Evolutionary conservation across 176 grass and related monocot species (phyloP).

Genomic region (maize (Zea mays)): DNA sequence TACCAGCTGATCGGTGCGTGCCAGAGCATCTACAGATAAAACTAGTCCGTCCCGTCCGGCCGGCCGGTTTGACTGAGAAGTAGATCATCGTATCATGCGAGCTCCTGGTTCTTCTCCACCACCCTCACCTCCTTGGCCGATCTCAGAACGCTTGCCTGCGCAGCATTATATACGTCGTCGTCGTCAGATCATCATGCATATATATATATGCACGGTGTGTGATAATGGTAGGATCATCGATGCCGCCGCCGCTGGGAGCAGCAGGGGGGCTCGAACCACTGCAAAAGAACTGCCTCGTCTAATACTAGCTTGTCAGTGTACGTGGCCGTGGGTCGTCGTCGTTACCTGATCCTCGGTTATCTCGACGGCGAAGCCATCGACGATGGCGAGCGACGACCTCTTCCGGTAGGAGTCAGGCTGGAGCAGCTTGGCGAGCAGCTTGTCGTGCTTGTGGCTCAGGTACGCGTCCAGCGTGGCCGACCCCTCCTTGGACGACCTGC

Average conservation of each 20-base stretch:
- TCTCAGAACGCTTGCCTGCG: slow-evolving; percentile 57
- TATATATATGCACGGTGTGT: too few relatives aligned
- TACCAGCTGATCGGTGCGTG: slow-evolving; percentile 22
- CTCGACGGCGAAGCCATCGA: slow-evolving; percentile 93
- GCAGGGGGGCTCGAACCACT: too few relatives aligned
- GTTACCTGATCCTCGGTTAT: slow-evolving; percentile 66
- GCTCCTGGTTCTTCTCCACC: slow-evolving; percentile 99
- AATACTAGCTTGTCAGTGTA: too few relatives aligned
- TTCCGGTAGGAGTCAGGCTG: slow-evolving; percentile 66
- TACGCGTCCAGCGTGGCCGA: slow-evolving; percentile 65
- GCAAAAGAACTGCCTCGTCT: too few relatives aligned
- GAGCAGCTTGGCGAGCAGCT: slow-evolving; percentile 70
- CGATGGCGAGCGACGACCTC: slow-evolving; percentile 85
- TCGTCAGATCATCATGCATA: too few relatives aligned
- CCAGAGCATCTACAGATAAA: slow-evolving; percentile 49
- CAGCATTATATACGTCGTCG: too few relatives aligned
- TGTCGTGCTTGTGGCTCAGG: slow-evolving; percentile 87
- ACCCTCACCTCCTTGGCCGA: slow-evolving; percentile 84
- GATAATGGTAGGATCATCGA: too few relatives aligned
- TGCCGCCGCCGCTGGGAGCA: too few relatives aligned
- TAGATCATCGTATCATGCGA: slow-evolving; percentile 43
- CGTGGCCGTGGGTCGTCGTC: too few relatives aligned
- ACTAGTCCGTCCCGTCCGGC: background rate
- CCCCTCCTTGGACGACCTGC: slow-evolving; percentile 82
- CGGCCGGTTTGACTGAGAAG: slow-evolving; percentile 27